These are phyloP conservation scores for Xanthoconium purpureum DNA, from an alignment of 768 basidiomycete genomes.

Conservation along the genomic window DNA sequence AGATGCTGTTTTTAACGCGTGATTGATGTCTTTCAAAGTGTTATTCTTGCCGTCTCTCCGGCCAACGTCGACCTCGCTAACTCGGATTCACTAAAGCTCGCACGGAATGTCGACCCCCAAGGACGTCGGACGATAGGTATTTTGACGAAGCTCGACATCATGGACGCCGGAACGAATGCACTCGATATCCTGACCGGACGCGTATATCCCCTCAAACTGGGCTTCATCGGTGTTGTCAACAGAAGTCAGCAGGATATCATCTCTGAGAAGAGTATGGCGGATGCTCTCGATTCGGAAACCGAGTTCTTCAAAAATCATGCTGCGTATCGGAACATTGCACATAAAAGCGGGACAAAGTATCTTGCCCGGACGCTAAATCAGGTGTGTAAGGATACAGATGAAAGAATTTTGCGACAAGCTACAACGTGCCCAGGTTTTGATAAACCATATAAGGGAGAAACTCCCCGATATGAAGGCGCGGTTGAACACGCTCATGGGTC, in stretches of 20 bases:
- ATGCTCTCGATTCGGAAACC: slow-evolving; percentile 78
- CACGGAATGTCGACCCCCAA: slow-evolving; percentile 92
- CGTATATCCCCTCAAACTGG: slow-evolving; percentile 95
- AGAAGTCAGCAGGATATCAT: slow-evolving; percentile 98
- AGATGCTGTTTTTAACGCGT: not conserved
- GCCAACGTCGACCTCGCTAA: slow-evolving; percentile 99
- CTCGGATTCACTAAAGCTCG: slow-evolving; percentile 95
- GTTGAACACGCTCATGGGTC: slow-evolving; percentile 96
- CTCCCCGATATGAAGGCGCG: slow-evolving; percentile 99
- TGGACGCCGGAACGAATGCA: slow-evolving; percentile 99
- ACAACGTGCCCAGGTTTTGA: slow-evolving; percentile 64
- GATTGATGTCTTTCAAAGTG: slow-evolving; percentile 45
- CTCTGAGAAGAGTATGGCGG: slow-evolving; percentile 75
- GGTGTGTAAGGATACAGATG: slow-evolving; percentile 42
- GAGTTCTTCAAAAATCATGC: slow-evolving; percentile 91
- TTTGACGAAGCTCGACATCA: slow-evolving; percentile 94
- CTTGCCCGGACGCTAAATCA: slow-evolving; percentile 92
- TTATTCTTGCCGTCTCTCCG: slow-evolving; percentile 94
- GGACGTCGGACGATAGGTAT: slow-evolving; percentile 96
- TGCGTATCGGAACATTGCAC: slow-evolving; percentile 92
- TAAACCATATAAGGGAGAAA: slow-evolving; percentile 98
- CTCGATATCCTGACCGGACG: slow-evolving; percentile 94
- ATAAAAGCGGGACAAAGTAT: slow-evolving; percentile 96
- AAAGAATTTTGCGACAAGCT: not conserved
- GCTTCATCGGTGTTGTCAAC: slow-evolving; percentile 97